Conservation (phyloP, 1,284 basidiomycete genomes). For the Fomitopsis pinicola region DNA sequence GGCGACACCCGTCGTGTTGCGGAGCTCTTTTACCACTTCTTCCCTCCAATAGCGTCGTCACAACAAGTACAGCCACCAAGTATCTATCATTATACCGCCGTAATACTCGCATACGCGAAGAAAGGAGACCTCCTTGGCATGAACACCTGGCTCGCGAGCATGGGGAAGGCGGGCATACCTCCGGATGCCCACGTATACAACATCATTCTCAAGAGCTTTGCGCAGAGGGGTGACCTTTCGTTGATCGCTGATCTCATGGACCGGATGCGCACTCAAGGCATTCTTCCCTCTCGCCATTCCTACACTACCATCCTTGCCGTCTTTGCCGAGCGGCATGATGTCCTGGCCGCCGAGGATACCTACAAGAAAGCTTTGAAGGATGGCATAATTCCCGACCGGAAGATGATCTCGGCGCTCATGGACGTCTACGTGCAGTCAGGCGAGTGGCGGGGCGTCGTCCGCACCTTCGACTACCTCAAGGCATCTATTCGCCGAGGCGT, state of each 20-base stretch:
- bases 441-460: conserved; percentile 73
- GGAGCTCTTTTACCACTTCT: conserved; percentile 51
- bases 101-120: conserved; percentile 55
- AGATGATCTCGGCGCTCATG: conserved; percentile 72
- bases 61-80: conserved; percentile 28
- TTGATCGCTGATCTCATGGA: conserved; percentile 56
- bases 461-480: conserved; percentile 68
- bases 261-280: conserved; percentile 52
- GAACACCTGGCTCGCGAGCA: conserved; percentile 51
- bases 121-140: conserved; percentile 48
- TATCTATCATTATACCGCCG: conserved; percentile 48
- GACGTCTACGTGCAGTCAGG: conserved; percentile 82
- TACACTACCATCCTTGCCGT: conserved; percentile 73
- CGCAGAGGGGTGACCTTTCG: conserved; percentile 51
- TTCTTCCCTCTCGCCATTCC: conserved; percentile 47
- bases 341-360: conserved; percentile 62
- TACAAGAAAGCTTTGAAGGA: conserved; percentile 61
- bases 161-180: conserved; percentile 43
- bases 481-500: conserved; percentile 32
- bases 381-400: conserved; percentile 59
- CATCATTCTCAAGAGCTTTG: conserved; percentile 59
- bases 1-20: conserved; percentile 41
- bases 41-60: conserved; percentile 28
- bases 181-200: conserved; percentile 59
- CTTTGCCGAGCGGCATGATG: conserved; percentile 65